Evolutionary conservation across 1,284 basidiomycete genomes (phyloP).

Genomic region (Cutaneotrichosporon sp.): DNA sequence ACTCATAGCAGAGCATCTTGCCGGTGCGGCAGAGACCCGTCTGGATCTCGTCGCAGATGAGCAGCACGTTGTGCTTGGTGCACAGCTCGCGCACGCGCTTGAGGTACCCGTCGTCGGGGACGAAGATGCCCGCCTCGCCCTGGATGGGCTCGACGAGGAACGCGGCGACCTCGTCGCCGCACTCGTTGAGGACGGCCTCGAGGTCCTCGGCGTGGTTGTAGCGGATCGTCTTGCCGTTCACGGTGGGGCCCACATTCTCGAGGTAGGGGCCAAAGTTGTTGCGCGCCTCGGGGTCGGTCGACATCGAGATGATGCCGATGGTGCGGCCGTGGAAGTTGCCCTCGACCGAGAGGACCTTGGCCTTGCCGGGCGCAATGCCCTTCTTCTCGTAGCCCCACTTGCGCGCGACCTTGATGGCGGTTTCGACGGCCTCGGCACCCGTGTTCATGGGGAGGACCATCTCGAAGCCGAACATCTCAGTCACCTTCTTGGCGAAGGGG

Average conservation of each 20-base stretch:
- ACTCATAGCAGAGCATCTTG: slow-evolving; percentile 73
- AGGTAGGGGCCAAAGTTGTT: slow-evolving; percentile 90
- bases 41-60: slow-evolving; percentile 98
- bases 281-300: slow-evolving; percentile 89
- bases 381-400: slow-evolving; percentile 92
- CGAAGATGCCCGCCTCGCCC: slow-evolving; percentile 94
- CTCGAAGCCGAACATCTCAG: slow-evolving; percentile 81
- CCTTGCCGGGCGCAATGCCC: slow-evolving; percentile 77
- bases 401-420: slow-evolving; percentile 71
- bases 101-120: slow-evolving; percentile 90
- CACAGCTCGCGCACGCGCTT: slow-evolving; percentile 75
- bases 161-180: slow-evolving; percentile 84
- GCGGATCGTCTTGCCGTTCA: slow-evolving; percentile 63
- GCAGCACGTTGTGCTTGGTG: slow-evolving; percentile 88
- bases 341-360: slow-evolving; percentile 80
- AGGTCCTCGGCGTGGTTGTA: slow-evolving; percentile 83
- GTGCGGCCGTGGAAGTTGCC: slow-evolving; percentile 98
- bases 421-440: slow-evolving; percentile 97
- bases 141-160: slow-evolving; percentile 98
- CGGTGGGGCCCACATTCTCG: slow-evolving; percentile 73
- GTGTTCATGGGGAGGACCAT: slow-evolving; percentile 99
- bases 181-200: slow-evolving; percentile 73
- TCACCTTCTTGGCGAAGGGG: slow-evolving; percentile 82
- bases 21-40: slow-evolving; percentile 61
- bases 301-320: slow-evolving; percentile 87